A percentile compares a stretch with the other conserved stretches of the same genome.
phyloP scores from a whole-genome alignment of 768 basidiomycete species.

The Termitomyces sp. region DNA sequence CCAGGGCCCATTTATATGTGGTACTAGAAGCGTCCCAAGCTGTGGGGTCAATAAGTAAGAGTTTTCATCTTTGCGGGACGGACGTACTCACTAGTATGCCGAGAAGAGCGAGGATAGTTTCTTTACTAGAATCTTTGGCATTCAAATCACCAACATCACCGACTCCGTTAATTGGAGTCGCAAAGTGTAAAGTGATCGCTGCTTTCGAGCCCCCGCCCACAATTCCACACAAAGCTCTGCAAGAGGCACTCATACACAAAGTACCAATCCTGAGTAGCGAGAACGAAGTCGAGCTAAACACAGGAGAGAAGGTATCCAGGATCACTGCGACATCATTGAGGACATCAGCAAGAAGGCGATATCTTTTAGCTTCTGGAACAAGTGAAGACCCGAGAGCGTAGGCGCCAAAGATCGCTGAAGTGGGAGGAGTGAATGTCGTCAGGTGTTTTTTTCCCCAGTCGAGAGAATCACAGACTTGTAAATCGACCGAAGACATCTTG shows the following conservation, averaged over 20 bases:
- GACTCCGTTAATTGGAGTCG: conserved; percentile 39
- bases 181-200: conserved; percentile 62
- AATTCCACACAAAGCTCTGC: conserved; percentile 57
- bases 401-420: conserved; percentile 54
- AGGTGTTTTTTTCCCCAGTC: not conserved
- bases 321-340: conserved; percentile 58
- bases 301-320: conserved; percentile 55
- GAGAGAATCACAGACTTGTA: conserved; percentile 19
- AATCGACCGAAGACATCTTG: conserved; percentile 61
- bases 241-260: conserved; percentile 53
- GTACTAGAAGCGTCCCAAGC: conserved; percentile 57
- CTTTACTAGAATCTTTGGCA: conserved; percentile 68
- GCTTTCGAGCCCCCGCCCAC: conserved; percentile 67
- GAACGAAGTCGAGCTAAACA: conserved; percentile 33
- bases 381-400: conserved; percentile 60
- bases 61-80: not conserved
- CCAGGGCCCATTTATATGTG: conserved; percentile 40
- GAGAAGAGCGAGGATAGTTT: conserved; percentile 60
- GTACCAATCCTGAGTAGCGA: conserved; percentile 39
- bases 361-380: conserved; percentile 66
- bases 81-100: conserved; percentile 56
- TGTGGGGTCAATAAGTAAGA: conserved; percentile 19
- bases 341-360: conserved; percentile 61
- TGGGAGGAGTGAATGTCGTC: not conserved
- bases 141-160: conserved; percentile 69